Evolutionary conservation across 805 yeast species (phyloP), one percentile per base, ranked within the genome.

Genomic region (Vanderwaltozyma polyspora): DNA sequence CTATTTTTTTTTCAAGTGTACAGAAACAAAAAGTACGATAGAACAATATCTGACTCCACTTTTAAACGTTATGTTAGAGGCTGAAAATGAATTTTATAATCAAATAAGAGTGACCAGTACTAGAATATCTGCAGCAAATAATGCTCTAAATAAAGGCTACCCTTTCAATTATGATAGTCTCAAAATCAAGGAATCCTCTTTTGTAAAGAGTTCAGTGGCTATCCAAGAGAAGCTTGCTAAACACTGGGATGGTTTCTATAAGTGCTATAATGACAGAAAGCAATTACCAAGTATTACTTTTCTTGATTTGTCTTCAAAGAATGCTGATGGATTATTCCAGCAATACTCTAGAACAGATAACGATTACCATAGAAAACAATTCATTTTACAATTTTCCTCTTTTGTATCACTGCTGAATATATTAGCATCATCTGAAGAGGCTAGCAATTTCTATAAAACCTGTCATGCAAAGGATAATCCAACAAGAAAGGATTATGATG

Each of bases 321-420:
- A 53, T 31, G 37, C 50, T 7, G 39, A 34, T 15, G 25, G 38
- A 4, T 32, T 55, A 7, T 50, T 46, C 17, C 37, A 38, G n/a
- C 55, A 52, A 37, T 35, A 52, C 31, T 41, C 38, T 25, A 38
- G 32, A 13, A 24, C 31, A 8, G 46, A 46, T 18, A 46, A 45
- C 21, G 58, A 55, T 36, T 40, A 36, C 18, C 46, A 36, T 31
- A 48, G 61, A 33, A 56, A 56, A 34, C 52, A 49, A 35, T 43
- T 56, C 28, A 25, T 56, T 6, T 26, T 48, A 16, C 59, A 56
- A 23, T 12, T 55, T 9, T 40, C 37, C 18, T 42, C 52, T 26
- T 40, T 45, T 8, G 18, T 41, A 3, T 33, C 37, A 12, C 28
- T 52, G 9, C 21, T 49, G 12, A 38, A 39, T 19, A 39, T 36